phyloP scores from a whole-genome alignment of 83 land plant species.

The Larix sibirica region DNA sequence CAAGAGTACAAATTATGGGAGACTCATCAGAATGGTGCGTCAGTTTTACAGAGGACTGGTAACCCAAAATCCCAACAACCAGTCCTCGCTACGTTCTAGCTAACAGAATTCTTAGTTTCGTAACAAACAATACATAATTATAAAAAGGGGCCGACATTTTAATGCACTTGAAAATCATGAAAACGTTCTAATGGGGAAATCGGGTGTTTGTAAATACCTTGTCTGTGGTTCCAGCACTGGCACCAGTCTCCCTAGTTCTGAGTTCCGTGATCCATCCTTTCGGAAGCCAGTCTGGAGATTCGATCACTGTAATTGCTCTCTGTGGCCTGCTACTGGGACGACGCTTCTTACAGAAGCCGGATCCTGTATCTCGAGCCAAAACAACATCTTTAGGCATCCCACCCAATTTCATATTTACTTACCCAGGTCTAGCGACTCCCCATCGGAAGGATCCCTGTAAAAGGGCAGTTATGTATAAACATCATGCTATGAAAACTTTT shows the following conservation, averaged over 20 bases:
- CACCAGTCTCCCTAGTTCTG: background rate
- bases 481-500: background rate
- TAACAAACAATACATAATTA: too few relatives aligned
- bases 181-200: too few relatives aligned
- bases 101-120: too few relatives aligned
- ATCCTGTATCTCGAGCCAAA: background rate
- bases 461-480: background rate
- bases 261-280: slow-evolving; percentile 6
- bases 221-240: background rate
- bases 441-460: background rate
- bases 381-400: background rate
- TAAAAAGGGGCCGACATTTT: too few relatives aligned
- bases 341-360: background rate
- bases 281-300: background rate
- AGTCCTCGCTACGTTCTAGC: too few relatives aligned
- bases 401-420: background rate
- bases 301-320: background rate
- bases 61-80: too few relatives aligned
- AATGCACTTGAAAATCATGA: too few relatives aligned
- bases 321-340: background rate
- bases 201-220: background rate
- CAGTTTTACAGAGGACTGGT: too few relatives aligned
- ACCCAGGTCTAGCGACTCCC: background rate
- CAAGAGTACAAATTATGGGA: too few relatives aligned
- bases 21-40: too few relatives aligned